These are phyloP conservation scores for Phytophthora vignae DNA, from an alignment of 352 stramenopile species.

Conservation along the genomic window DNA sequence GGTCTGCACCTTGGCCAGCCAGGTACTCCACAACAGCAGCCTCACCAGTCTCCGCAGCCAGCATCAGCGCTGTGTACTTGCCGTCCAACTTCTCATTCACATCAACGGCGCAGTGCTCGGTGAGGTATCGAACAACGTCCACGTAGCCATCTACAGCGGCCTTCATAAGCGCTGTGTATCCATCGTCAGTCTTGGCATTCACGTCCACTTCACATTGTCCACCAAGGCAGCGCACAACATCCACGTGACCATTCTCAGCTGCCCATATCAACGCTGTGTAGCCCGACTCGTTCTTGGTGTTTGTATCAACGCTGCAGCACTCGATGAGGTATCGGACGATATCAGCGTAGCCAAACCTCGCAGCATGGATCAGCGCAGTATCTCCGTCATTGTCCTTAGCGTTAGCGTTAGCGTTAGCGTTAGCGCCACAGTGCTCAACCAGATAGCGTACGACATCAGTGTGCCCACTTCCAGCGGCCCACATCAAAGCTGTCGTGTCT, in stretches of 20 bases:
- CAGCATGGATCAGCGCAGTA: too few species aligned
- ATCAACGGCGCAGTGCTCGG: background rate
- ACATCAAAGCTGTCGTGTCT: too few species aligned
- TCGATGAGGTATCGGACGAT: background rate
- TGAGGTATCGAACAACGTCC: background rate
- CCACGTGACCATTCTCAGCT: background rate
- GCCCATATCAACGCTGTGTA: background rate
- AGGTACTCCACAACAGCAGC: background rate
- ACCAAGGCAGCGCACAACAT: background rate
- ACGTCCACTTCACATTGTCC: background rate
- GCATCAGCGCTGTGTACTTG: constrained; percentile 7
- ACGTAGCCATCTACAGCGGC: background rate
- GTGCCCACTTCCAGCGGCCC: too few species aligned
- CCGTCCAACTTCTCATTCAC: background rate
- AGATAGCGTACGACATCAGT: too few species aligned
- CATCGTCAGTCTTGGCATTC: background rate
- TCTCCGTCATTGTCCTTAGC: too few species aligned
- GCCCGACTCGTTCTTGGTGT: background rate
- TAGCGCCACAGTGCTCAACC: too few species aligned
- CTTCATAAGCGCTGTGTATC: background rate
- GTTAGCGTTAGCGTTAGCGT: too few species aligned
- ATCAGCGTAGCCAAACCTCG: too few species aligned
- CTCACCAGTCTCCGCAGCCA: background rate
- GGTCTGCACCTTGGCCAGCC: background rate
- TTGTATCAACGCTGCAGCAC: background rate